Percentiles rank a stretch among this genome's conserved stretches.
phyloP scores from a whole-genome alignment of 2,329 filamentous ascomycete genomes.

The Botrytis tulipae region DNA sequence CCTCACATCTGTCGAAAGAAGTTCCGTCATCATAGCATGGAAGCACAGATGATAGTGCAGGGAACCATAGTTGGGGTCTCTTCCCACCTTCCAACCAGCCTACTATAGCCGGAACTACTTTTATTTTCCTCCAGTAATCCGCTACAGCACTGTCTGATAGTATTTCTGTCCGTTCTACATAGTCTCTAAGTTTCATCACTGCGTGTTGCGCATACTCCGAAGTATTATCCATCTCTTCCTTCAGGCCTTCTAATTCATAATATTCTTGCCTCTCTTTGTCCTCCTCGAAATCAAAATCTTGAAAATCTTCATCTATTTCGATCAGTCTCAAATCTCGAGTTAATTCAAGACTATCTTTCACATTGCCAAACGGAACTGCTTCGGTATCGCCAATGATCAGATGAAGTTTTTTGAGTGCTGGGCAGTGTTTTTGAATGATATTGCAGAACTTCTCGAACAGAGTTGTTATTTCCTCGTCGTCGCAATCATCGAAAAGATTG shows the following conservation, averaged over 20 bases:
- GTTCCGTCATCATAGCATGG: background rate
- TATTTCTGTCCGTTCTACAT: background rate
- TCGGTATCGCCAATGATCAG: background rate
- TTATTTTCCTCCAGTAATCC: background rate
- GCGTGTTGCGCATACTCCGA: background rate
- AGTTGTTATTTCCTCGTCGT: too few relatives aligned
- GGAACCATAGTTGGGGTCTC: background rate
- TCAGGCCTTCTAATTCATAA: too few relatives aligned
- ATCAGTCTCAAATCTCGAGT: background rate
- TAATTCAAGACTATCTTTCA: background rate
- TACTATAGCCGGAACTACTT: background rate
- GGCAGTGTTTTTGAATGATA: background rate
- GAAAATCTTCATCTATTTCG: background rate
- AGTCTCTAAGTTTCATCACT: background rate
- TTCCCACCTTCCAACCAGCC: background rate
- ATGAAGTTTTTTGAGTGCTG: background rate
- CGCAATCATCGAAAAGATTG: background rate
- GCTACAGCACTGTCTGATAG: background rate
- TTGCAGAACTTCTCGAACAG: background rate
- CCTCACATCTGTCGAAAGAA: background rate
- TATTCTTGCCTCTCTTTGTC: background rate
- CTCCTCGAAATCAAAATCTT: background rate
- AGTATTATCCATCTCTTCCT: background rate
- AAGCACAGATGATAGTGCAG: background rate
- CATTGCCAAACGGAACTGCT: background rate